phyloP scores from a whole-genome alignment of 1,284 basidiomycete genomes.

The Leccinum holopus region DNA sequence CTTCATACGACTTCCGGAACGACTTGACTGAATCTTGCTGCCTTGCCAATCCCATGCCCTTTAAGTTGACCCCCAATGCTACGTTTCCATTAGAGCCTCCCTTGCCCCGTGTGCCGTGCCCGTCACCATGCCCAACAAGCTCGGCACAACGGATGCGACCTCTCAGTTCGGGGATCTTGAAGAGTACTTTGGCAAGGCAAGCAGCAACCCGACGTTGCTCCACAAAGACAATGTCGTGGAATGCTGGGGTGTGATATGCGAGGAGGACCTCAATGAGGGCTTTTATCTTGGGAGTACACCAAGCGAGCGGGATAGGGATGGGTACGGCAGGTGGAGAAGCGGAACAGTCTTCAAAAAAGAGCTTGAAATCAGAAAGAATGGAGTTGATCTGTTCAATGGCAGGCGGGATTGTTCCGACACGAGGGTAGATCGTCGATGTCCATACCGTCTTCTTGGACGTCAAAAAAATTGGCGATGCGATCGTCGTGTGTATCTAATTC shows the following conservation, averaged over 20 bases:
- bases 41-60: conserved; percentile 45
- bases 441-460: conserved; percentile 24
- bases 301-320: conserved; percentile 45
- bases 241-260: conserved; percentile 51
- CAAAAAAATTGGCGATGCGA: conserved; percentile 14
- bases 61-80: too few species aligned
- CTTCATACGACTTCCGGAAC: conserved; percentile 65
- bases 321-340: conserved; percentile 35
- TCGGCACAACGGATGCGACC: conserved; percentile 59
- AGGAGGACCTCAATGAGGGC: conserved; percentile 60
- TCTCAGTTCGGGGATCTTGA: conserved; percentile 54
- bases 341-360: conserved; percentile 46
- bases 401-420: conserved; percentile 29
- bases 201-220: conserved; percentile 77
- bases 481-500: conserved; percentile 26
- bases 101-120: conserved; percentile 31
- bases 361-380: conserved; percentile 50
- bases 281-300: conserved; percentile 72
- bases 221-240: conserved; percentile 83
- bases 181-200: conserved; percentile 64
- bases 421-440: conserved; percentile 24
- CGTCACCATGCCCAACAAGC: conserved; percentile 67
- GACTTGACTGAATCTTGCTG: conserved; percentile 59
- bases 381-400: conserved; percentile 47
- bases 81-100: conserved; percentile 11